Base-by-base conservation (phyloP, 177 flowering plant species). In the Vitis hybrid region DNA sequence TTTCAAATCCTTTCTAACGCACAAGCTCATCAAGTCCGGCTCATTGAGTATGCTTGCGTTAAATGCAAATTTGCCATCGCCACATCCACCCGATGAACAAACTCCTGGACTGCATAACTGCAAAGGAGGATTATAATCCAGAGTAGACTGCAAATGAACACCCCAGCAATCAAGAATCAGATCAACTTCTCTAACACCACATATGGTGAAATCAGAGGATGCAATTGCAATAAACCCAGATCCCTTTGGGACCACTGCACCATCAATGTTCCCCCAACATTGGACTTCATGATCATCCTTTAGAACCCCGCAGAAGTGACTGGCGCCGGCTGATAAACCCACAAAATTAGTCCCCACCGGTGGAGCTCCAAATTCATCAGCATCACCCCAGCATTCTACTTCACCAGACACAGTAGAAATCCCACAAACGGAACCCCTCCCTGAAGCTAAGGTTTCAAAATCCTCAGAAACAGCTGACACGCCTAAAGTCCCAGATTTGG, bases 21-120 rank as follows among this genome's bases (percentile, higher is more conserved):
- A 93, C 63, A 93, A 76, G 70, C 81, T 85, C 2, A 83, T 83
- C 77, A 93, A 74, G 74, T 89, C 97, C 0, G 87, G 88, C 79
- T 91, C 98, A 50, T 80, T 83, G 21, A 93, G 88, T 7, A 79
- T 74, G 73, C 91, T 90, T 2, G 92, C 98, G 78, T 90, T 93
- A 84, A 91, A 93, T 9, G 83, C 81, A 71, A 86, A 93, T 74
- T 80, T 83, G 5, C 86, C 87, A 4, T 69, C 81, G 9, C 81
- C 77, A 55, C 98, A 93, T 3, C 81, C 55, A 17, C 80, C 74
- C 2, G 87, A 66, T 6, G 78, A 80, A 63, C 98, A 93, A 9
- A 90, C 74, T 3, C 98, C 98, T 0, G 98, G 98, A 63, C 94
- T 89, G 71, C 91, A 90, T 64, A 93, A 73, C 76, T 93, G 91